These are phyloP conservation scores for Astrocystis sublimbata DNA, from an alignment of 495 filamentous ascomycete species.

Conservation along the genomic window DNA sequence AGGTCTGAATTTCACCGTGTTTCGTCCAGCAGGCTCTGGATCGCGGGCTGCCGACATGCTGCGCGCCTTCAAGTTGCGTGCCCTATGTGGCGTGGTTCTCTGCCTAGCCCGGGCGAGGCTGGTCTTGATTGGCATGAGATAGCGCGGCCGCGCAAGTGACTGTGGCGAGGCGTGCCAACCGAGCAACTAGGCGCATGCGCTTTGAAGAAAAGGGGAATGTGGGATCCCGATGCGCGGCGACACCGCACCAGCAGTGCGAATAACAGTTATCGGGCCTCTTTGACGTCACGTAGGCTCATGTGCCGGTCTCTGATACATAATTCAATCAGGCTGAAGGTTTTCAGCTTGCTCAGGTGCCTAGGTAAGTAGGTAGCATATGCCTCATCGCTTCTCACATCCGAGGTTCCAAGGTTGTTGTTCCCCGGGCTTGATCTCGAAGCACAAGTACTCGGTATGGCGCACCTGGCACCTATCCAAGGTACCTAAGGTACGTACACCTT, in stretches of 20 bases:
- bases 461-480: too few species aligned
- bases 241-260: not conserved
- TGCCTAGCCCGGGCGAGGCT: conserved; percentile 33
- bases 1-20: conserved; percentile 19
- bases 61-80: conserved; percentile 1
- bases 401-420: not conserved
- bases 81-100: conserved; percentile 14
- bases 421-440: too few species aligned
- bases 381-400: not conserved
- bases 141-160: conserved; percentile 1
- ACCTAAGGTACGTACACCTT: too few species aligned
- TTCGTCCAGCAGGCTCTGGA: not conserved
- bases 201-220: not conserved
- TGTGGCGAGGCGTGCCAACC: conserved; percentile 10
- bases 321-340: not conserved
- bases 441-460: too few species aligned
- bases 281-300: not conserved
- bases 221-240: not conserved
- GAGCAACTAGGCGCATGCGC: not conserved
- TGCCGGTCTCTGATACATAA: not conserved
- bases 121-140: conserved; percentile 35
- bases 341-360: not conserved
- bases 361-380: not conserved
- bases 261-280: not conserved
- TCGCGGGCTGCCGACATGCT: conserved; percentile 3